Evolutionary conservation across 2,329 filamentous ascomycete genomes (phyloP).

Genomic region (Didymella arachidicola): DNA sequence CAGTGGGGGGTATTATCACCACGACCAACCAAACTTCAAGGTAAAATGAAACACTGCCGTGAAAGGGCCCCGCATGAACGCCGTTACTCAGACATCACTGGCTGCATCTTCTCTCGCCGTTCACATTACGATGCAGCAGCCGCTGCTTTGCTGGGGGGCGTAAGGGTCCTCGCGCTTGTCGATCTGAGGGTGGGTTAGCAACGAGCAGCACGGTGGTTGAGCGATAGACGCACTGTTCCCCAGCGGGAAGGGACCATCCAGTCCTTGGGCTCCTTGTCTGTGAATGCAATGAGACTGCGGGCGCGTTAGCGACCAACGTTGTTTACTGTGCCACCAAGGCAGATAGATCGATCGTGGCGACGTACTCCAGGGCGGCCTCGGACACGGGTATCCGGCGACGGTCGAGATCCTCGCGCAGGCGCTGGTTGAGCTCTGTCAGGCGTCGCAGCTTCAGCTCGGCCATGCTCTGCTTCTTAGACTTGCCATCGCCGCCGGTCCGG

Average conservation of each 20-base stretch:
- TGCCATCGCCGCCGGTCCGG: conserved; percentile 69
- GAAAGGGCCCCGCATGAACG: conserved; percentile 50
- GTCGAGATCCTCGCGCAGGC: conserved; percentile 93
- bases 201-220: neutral
- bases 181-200: conserved; percentile 62
- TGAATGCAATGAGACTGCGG: conserved; percentile 92
- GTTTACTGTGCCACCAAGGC: neutral
- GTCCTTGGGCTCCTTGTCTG: conserved; percentile 90
- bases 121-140: conserved; percentile 96
- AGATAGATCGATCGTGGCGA: neutral
- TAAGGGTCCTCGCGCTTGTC: conserved; percentile 98
- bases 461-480: conserved; percentile 99
- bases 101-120: conserved; percentile 39
- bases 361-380: conserved; percentile 74
- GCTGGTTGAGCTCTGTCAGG: conserved; percentile 95
- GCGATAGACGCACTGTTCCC: conserved; percentile 70
- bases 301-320: conserved; percentile 32
- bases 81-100: conserved; percentile 48
- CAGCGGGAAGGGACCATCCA: conserved; percentile 99
- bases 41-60: conserved; percentile 49
- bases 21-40: conserved; percentile 34
- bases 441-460: conserved; percentile 96
- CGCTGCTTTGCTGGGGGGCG: conserved; percentile 88
- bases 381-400: conserved; percentile 95
- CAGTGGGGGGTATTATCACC: conserved; percentile 50